Evolutionary conservation across 176 grass and related monocot species (phyloP).

Genomic region (Phyllostachys edulis): DNA sequence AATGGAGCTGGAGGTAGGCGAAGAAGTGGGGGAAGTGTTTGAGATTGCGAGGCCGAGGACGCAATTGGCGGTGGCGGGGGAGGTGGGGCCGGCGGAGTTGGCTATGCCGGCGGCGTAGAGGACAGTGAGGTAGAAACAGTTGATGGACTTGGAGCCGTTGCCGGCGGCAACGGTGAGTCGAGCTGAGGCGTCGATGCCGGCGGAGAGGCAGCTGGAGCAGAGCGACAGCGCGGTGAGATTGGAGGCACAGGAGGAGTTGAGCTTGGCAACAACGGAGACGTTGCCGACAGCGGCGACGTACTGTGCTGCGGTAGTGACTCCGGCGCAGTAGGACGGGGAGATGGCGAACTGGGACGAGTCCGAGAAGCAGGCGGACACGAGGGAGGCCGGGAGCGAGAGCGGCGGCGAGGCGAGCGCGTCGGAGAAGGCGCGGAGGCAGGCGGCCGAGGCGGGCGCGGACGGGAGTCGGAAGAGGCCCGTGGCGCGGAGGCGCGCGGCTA

Average conservation of each 20-base stretch:
- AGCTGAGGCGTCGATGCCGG: constrained; percentile 44
- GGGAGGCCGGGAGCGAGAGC: constrained; percentile 49
- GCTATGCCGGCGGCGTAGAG: constrained; percentile 63
- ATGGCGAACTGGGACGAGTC: constrained; percentile 43
- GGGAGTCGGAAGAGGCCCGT: constrained; percentile 75
- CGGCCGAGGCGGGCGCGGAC: constrained; percentile 38
- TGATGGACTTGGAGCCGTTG: constrained; percentile 38
- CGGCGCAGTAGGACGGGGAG: constrained; percentile 61
- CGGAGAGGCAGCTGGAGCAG: constrained; percentile 48
- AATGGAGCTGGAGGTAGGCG: constrained; percentile 8
- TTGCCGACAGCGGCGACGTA: background rate
- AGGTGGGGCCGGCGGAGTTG: constrained; percentile 42
- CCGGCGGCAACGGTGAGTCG: constrained; percentile 50
- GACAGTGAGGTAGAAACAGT: constrained; percentile 68
- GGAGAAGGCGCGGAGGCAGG: constrained; percentile 58
- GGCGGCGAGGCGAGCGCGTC: constrained; percentile 43
- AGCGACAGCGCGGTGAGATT: constrained; percentile 37
- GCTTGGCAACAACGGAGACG: constrained; percentile 8
- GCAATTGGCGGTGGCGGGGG: constrained; percentile 50
- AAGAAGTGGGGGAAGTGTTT: background rate
- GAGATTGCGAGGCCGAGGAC: constrained; percentile 51
- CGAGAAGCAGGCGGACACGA: constrained; percentile 62
- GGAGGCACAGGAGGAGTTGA: constrained; percentile 58
- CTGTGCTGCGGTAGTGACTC: constrained; percentile 43
- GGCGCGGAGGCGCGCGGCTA: constrained; percentile 50